Conservation (phyloP, 805 yeast species). For the Candida ficus region DNA sequence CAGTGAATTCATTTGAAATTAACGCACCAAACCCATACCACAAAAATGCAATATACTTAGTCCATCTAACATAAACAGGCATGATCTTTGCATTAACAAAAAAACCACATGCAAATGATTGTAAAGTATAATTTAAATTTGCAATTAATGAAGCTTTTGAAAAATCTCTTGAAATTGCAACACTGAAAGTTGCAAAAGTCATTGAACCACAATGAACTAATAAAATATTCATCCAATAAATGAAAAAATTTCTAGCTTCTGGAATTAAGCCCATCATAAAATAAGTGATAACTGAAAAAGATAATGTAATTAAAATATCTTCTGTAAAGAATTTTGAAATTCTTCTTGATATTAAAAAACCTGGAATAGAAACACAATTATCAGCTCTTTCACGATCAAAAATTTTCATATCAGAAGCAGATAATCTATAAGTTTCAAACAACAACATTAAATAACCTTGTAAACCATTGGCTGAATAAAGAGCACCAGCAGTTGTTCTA, state of each 20-base stretch:
- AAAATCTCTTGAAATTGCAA: constrained; percentile 21
- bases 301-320: constrained; percentile 58
- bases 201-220: constrained; percentile 53
- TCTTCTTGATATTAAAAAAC: constrained; percentile 65
- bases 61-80: constrained; percentile 88
- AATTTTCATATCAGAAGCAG: constrained; percentile 48
- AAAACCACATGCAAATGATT: constrained; percentile 77
- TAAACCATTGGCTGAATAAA: constrained; percentile 47
- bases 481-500: constrained; percentile 47
- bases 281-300: constrained; percentile 58
- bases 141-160: constrained; percentile 21
- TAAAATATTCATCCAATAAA: constrained; percentile 56
- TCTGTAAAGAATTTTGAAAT: constrained; percentile 64
- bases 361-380: constrained; percentile 57
- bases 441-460: constrained; percentile 54
- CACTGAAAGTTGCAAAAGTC: constrained; percentile 45
- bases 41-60: constrained; percentile 66
- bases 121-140: constrained; percentile 34
- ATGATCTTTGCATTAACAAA: constrained; percentile 65
- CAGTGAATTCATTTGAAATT: constrained; percentile 59
- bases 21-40: constrained; percentile 78
- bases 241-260: constrained; percentile 44
- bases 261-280: constrained; percentile 73
- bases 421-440: constrained; percentile 55
- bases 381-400: constrained; percentile 72